Conservation (phyloP, 2,329 filamentous ascomycete species). For the Colletotrichum somersetense region DNA sequence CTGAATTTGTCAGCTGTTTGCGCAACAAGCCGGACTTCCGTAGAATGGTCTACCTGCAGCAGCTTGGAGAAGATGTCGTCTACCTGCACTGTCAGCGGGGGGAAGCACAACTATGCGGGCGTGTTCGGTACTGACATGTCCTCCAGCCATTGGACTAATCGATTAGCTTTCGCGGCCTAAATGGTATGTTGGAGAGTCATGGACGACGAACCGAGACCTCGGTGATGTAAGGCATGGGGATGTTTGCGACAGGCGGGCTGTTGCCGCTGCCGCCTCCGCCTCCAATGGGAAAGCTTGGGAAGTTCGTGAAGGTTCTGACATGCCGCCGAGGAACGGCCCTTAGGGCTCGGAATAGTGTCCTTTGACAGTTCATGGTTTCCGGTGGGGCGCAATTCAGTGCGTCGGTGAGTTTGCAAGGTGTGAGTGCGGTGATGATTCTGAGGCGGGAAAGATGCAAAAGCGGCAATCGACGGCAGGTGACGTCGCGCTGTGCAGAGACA, state of each 20-base stretch:
- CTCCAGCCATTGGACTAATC: conserved; percentile 80
- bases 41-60: conserved; percentile 68
- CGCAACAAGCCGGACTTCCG: conserved; percentile 4
- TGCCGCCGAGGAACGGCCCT: conserved; percentile 51
- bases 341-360: conserved; percentile 51
- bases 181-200: conserved; percentile 5
- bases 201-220: conserved; percentile 61
- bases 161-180: conserved; percentile 45
- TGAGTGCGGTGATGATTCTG: conserved; percentile 7
- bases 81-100: conserved; percentile 52
- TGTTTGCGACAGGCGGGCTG: conserved; percentile 50
- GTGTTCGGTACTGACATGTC: conserved; percentile 70
- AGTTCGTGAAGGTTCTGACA: conserved; percentile 58
- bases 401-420: background rate
- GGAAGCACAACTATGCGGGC: conserved; percentile 35
- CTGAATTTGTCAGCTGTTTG: conserved; percentile 54
- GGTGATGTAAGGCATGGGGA: conserved; percentile 72
- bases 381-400: background rate
- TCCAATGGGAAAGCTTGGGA: conserved; percentile 50
- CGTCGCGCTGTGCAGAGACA: conserved; percentile 10
- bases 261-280: conserved; percentile 33
- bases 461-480: conserved; percentile 33
- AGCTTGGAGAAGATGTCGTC: conserved; percentile 88
- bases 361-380: conserved; percentile 53
- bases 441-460: conserved; percentile 7